Percentiles rank a stretch among this genome's conserved stretches.
phyloP scores from a whole-genome alignment of 2,329 filamentous ascomycete genomes.

The Curvularia sp. region DNA sequence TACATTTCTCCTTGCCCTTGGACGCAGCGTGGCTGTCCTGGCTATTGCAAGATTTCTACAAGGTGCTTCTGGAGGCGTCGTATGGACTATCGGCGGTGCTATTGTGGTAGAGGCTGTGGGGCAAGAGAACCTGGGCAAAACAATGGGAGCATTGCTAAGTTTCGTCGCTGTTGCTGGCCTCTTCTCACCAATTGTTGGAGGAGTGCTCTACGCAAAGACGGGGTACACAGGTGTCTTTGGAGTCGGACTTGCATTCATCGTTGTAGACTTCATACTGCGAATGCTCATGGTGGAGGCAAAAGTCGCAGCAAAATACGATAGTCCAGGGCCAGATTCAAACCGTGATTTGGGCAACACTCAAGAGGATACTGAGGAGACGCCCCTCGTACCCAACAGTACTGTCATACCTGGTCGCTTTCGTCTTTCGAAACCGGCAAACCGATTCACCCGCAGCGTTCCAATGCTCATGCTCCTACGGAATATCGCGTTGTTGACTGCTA shows the following conservation, averaged over 20 bases:
- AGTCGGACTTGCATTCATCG: constrained; percentile 61
- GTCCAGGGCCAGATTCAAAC: constrained; percentile 17
- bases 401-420: constrained; percentile 49
- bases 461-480: constrained; percentile 55
- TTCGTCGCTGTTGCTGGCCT: constrained; percentile 66
- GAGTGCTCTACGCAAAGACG: constrained; percentile 64
- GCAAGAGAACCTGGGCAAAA: constrained; percentile 64
- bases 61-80: constrained; percentile 64
- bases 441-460: constrained; percentile 53
- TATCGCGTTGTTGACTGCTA: constrained; percentile 41
- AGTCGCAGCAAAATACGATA: constrained; percentile 56
- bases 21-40: constrained; percentile 57
- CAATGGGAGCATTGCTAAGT: constrained; percentile 67
- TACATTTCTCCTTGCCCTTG: constrained; percentile 63
- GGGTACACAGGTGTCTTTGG: constrained; percentile 67
- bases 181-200: constrained; percentile 65
- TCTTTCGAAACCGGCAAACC: constrained; percentile 52
- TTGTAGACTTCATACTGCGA: constrained; percentile 66
- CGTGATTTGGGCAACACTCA: constrained; percentile 16
- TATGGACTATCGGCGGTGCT: constrained; percentile 66
- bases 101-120: constrained; percentile 66
- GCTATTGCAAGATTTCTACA: constrained; percentile 63
- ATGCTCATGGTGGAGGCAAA: constrained; percentile 69
- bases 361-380: constrained; percentile 34
- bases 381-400: constrained; percentile 30